A percentile compares a stretch with the other conserved stretches of the same genome.
These are phyloP conservation scores for Gentiana dahurica DNA, from an alignment of 257 asterid genomes.

Conservation along the genomic window DNA sequence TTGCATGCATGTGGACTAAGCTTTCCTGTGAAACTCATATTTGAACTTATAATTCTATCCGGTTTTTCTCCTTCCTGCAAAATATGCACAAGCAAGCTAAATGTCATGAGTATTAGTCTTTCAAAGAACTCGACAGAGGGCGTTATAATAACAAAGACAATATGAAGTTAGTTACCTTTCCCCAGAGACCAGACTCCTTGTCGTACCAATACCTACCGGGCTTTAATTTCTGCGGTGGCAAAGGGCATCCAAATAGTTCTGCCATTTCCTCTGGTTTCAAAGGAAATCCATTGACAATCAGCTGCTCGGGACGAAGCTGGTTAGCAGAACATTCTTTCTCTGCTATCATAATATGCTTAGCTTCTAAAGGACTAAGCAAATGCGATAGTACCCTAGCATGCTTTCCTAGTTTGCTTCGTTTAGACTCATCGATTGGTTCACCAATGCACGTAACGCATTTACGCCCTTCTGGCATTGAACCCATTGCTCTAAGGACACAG, in stretches of 20 bases:
- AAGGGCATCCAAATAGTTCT: slow-evolving; percentile 66
- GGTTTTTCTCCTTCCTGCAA: slow-evolving; percentile 95
- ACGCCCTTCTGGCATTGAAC: slow-evolving; percentile 97
- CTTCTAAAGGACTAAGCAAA: slow-evolving; percentile 81
- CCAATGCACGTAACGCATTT: slow-evolving; percentile 88
- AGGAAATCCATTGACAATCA: slow-evolving; percentile 73
- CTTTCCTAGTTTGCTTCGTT: slow-evolving; percentile 63
- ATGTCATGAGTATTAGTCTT: no score
- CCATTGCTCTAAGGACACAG: slow-evolving; percentile 97
- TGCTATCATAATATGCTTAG: slow-evolving; percentile 80
- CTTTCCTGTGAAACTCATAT: slow-evolving; percentile 77
- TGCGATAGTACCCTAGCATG: slow-evolving; percentile 59
- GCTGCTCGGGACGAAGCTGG: slow-evolving; percentile 90
- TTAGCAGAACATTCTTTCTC: slow-evolving; percentile 84
- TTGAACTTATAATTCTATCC: slow-evolving; percentile 68
- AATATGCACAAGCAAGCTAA: slow-evolving; percentile 1
- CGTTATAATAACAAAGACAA: neutral
- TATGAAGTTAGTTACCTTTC: slow-evolving; percentile 46
- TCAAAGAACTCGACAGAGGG: no score
- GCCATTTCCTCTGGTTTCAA: slow-evolving; percentile 78
- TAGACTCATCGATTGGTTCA: slow-evolving; percentile 75
- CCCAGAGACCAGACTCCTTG: slow-evolving; percentile 93
- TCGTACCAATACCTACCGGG: slow-evolving; percentile 97
- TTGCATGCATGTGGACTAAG: slow-evolving; percentile 80
- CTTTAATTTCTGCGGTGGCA: slow-evolving; percentile 75